Conservation (phyloP, 768 basidiomycete species). For the Chlorophyllum brunneum region DNA sequence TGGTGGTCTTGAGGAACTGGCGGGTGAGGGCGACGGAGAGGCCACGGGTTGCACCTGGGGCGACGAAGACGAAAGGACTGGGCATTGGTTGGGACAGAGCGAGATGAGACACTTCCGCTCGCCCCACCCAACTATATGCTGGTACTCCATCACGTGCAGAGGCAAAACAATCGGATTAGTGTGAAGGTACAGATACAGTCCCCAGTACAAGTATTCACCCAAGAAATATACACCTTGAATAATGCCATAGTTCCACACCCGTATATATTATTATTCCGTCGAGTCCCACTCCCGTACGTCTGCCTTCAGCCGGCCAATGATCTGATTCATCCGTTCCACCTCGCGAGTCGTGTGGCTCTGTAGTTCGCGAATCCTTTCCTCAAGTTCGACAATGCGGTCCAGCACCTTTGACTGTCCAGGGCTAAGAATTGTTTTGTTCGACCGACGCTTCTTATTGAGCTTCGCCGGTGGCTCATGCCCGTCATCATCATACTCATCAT, state of each 20-base stretch:
- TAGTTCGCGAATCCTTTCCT: conserved; percentile 30
- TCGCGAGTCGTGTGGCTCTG: conserved; percentile 30
- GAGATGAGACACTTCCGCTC: conserved; percentile 6
- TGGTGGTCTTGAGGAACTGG: conserved; percentile 46
- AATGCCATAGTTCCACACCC: background rate
- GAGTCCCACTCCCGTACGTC: conserved; percentile 30
- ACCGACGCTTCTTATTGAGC: conserved; percentile 29
- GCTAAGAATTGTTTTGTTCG: conserved; percentile 26
- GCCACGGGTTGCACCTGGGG: conserved; percentile 52
- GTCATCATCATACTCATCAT: conserved; percentile 33
- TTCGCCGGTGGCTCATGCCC: conserved; percentile 25
- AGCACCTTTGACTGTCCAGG: conserved; percentile 27
- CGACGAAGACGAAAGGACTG: conserved; percentile 47
- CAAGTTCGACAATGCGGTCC: conserved; percentile 32
- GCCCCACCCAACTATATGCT: background rate
- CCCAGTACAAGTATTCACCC: background rate
- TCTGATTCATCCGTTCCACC: conserved; percentile 30
- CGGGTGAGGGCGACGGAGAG: conserved; percentile 53
- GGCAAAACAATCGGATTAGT: background rate
- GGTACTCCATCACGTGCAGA: conserved; percentile 11
- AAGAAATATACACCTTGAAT: conserved; percentile 9
- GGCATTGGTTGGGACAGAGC: conserved; percentile 15
- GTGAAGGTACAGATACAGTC: background rate
- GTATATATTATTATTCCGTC: background rate
- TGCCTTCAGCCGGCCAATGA: conserved; percentile 25